Evolutionary conservation across 768 basidiomycete genomes (phyloP).

Genomic region (Trametopsis cervina): DNA sequence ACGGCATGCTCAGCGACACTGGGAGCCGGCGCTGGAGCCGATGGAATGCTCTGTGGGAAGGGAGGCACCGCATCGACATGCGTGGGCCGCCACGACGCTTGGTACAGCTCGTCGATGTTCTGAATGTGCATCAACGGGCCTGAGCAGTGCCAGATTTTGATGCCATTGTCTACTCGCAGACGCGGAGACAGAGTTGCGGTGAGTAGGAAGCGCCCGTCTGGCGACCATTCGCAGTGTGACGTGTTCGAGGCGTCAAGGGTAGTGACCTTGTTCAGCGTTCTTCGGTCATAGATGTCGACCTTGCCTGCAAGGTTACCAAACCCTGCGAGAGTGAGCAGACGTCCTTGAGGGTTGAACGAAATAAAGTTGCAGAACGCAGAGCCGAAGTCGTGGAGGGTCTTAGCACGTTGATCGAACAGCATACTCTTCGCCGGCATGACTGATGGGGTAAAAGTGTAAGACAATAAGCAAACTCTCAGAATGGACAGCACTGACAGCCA

Average conservation of each 20-base stretch:
- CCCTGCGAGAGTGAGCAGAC: conserved; percentile 83
- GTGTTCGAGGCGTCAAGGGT: conserved; percentile 88
- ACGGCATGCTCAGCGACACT: conserved; percentile 46
- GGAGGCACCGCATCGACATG: conserved; percentile 56
- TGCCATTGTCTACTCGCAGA: conserved; percentile 92
- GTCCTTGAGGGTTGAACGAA: conserved; percentile 90
- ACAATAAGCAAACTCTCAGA: not conserved
- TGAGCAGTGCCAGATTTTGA: conserved; percentile 92
- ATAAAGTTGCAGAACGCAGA: conserved; percentile 87
- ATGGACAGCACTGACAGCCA: conserved; percentile 63
- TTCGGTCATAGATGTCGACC: conserved; percentile 87
- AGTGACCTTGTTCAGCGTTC: conserved; percentile 71
- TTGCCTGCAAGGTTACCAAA: conserved; percentile 97
- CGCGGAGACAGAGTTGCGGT: conserved; percentile 96
- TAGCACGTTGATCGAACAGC: conserved; percentile 88
- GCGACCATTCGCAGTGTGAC: conserved; percentile 92
- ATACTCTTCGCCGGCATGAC: conserved; percentile 94
- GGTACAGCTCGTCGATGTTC: conserved; percentile 82
- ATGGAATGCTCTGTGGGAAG: conserved; percentile 62
- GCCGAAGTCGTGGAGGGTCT: conserved; percentile 86
- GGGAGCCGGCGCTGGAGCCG: conserved; percentile 57
- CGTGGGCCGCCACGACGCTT: conserved; percentile 76
- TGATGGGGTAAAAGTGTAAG: conserved; percentile 24
- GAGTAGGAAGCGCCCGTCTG: conserved; percentile 86
- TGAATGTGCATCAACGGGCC: conserved; percentile 86